Conservation (phyloP, 768 basidiomycete species). For the Pleurotus eryngii region DNA sequence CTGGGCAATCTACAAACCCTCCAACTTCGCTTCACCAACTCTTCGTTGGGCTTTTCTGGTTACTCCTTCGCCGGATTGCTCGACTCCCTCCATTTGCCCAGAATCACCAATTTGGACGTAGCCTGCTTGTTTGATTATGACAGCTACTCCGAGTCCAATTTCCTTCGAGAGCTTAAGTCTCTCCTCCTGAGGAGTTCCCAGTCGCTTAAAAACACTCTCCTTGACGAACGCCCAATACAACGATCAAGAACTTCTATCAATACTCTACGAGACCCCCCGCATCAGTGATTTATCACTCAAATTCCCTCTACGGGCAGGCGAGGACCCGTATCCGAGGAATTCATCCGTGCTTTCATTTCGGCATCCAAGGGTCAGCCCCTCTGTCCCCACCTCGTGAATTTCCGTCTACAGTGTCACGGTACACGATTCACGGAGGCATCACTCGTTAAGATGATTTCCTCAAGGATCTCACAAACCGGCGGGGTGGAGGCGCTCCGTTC, state of each 20-base stretch:
- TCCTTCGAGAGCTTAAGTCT: not conserved
- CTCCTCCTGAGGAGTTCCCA: not conserved
- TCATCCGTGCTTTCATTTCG: not conserved
- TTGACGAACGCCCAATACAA: not conserved
- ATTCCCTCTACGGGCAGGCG: not conserved
- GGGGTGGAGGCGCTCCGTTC: not conserved
- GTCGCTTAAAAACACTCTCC: not conserved
- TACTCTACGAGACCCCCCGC: not conserved
- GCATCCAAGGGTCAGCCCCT: not conserved
- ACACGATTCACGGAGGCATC: not conserved
- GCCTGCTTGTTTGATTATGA: not conserved
- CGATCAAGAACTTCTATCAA: not conserved
- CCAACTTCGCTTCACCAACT: not conserved
- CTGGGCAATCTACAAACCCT: not conserved
- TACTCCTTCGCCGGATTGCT: not conserved
- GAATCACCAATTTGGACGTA: not conserved
- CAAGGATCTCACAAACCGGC: not conserved
- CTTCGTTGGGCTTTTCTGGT: not conserved
- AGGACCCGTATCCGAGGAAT: constrained; percentile 2
- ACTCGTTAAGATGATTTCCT: not conserved
- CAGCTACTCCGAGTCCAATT: not conserved
- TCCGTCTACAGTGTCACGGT: not conserved
- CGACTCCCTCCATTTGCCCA: not conserved
- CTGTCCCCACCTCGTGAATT: not conserved
- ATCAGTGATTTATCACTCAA: not conserved